These are phyloP conservation scores for Oidium heveae DNA, from an alignment of 2,329 filamentous ascomycete genomes.

Conservation along the genomic window DNA sequence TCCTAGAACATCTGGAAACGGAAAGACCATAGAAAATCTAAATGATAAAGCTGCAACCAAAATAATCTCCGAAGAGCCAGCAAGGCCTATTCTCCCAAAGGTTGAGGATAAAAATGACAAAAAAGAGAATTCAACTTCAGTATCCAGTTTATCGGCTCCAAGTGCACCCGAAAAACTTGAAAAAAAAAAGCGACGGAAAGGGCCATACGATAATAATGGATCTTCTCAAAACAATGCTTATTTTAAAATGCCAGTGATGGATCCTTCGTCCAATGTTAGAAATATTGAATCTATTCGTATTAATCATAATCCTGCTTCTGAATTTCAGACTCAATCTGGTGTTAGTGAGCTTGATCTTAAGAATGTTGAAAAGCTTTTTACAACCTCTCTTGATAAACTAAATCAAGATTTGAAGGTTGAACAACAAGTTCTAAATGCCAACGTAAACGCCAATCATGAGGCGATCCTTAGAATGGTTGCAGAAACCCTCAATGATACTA, in stretches of 20 bases:
- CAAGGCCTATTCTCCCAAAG: background rate
- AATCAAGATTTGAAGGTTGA: conserved; percentile 42
- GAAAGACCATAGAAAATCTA: conserved; percentile 11
- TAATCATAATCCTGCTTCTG: conserved; percentile 3
- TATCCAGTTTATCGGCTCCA: conserved; percentile 7
- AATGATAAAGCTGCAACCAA: background rate
- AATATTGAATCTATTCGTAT: conserved; percentile 9
- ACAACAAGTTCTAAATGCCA: conserved; percentile 34
- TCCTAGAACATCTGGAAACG: conserved; percentile 7
- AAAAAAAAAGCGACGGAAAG: conserved; percentile 49
- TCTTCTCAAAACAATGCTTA: conserved; percentile 6
- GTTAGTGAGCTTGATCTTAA: conserved; percentile 17
- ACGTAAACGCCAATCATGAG: conserved; percentile 39
- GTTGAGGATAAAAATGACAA: background rate
- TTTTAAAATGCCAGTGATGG: conserved; percentile 12
- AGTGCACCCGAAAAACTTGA: conserved; percentile 30
- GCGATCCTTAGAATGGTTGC: conserved; percentile 43
- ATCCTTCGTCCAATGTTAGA: conserved; percentile 11
- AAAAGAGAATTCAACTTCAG: conserved; percentile 5
- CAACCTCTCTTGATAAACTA: conserved; percentile 33
- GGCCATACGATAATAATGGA: conserved; percentile 15
- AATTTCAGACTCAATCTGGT: conserved; percentile 3
- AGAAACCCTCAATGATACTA: conserved; percentile 41
- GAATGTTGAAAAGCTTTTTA: conserved; percentile 24
- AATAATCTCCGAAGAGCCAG: background rate